Percentiles rank a stretch among this genome's conserved stretches.
Conservation (phyloP, 2,329 filamentous ascomycete genomes). For the Purpureocillium lavendulum region DNA sequence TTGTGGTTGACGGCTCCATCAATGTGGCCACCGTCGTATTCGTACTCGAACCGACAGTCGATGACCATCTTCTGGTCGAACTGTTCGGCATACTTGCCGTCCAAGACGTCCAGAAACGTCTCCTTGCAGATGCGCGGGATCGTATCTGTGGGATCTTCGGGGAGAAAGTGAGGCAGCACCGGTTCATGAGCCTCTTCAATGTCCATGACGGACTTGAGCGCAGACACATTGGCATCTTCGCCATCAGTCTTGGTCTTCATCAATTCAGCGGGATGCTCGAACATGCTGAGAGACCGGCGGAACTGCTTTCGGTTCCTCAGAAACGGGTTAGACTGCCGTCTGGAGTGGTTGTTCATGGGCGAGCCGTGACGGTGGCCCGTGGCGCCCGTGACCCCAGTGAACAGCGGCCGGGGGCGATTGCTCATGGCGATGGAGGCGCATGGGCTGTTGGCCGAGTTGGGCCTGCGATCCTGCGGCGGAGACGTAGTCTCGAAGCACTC, state of each 20-base stretch:
- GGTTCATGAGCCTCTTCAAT: slow-evolving; percentile 68
- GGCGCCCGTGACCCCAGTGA: slow-evolving; percentile 46
- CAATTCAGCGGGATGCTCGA: slow-evolving; percentile 82
- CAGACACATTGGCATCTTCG: slow-evolving; percentile 33
- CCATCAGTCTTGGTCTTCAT: slow-evolving; percentile 67
- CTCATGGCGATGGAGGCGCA: slow-evolving; percentile 46
- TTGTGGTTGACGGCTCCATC: slow-evolving; percentile 92
- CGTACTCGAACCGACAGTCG: slow-evolving; percentile 97
- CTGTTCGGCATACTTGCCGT: slow-evolving; percentile 68
- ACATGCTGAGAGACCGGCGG: slow-evolving; percentile 94
- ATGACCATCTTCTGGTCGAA: slow-evolving; percentile 82
- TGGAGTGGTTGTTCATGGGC: slow-evolving; percentile 60
- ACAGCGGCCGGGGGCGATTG: slow-evolving; percentile 56
- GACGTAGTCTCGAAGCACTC: slow-evolving; percentile 73
- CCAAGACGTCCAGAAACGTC: slow-evolving; percentile 78
- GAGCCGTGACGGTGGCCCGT: slow-evolving; percentile 61
- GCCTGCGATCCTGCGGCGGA: slow-evolving; percentile 61
- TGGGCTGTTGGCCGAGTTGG: slow-evolving; percentile 52
- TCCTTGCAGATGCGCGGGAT: slow-evolving; percentile 79
- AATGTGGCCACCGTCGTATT: slow-evolving; percentile 95
- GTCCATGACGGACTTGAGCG: slow-evolving; percentile 71
- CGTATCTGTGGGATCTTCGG: slow-evolving; percentile 72
- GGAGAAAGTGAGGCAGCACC: slow-evolving; percentile 74
- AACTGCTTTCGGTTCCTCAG: slow-evolving; percentile 79
- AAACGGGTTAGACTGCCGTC: slow-evolving; percentile 65